Evolutionary conservation across 768 basidiomycete genomes (phyloP).

Genomic region (Psilocybe cubensis): DNA sequence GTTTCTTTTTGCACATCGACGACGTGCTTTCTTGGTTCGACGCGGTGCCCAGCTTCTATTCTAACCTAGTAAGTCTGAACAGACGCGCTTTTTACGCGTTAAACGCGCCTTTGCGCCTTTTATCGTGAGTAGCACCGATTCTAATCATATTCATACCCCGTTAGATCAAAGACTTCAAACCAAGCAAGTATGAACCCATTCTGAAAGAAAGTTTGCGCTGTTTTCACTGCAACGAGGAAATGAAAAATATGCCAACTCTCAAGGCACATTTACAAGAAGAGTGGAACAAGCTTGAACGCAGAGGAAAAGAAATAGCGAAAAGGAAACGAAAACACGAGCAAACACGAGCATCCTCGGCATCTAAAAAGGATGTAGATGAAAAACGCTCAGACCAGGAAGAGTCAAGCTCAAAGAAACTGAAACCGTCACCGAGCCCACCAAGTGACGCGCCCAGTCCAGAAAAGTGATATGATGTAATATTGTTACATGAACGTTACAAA

Average conservation of each 20-base stretch:
- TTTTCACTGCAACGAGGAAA: slow-evolving; percentile 63
- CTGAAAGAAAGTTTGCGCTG: slow-evolving; percentile 73
- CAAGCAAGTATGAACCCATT: slow-evolving; percentile 60
- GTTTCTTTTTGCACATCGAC: slow-evolving; percentile 80
- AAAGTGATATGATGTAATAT: neutral
- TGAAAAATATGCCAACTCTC: slow-evolving; percentile 75
- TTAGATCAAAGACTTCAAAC: slow-evolving; percentile 58
- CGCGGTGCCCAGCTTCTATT: slow-evolving; percentile 57
- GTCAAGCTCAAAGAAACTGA: slow-evolving; percentile 12
- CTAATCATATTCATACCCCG: neutral
- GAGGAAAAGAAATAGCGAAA: slow-evolving; percentile 43
- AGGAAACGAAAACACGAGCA: slow-evolving; percentile 44
- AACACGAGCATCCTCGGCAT: slow-evolving; percentile 4
- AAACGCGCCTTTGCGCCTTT: neutral
- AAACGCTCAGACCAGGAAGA: neutral
- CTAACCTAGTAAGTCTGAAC: slow-evolving; percentile 18
- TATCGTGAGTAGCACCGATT: no score
- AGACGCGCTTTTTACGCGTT: neutral
- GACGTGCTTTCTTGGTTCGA: slow-evolving; percentile 87
- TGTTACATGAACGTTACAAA: neutral
- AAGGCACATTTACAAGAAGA: slow-evolving; percentile 79
- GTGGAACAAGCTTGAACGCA: slow-evolving; percentile 55
- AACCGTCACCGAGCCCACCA: slow-evolving; percentile 7
- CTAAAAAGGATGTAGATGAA: neutral
- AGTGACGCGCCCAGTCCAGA: neutral